Base-by-base conservation (phyloP, 768 basidiomycete species). In the Suillus ampliporus region DNA sequence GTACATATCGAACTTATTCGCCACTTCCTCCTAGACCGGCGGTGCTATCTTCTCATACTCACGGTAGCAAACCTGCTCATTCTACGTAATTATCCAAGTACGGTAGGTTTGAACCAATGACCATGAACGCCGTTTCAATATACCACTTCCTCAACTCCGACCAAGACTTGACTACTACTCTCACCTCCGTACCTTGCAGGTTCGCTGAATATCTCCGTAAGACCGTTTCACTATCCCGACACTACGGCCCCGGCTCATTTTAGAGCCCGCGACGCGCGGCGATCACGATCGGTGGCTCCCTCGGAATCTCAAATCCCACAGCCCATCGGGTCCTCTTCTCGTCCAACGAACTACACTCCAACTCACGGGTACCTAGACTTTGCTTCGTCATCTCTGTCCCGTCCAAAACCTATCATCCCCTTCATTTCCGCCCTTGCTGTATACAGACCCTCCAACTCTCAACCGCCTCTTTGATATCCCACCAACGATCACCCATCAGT, bases 81-180 rank as follows among this genome's bases (percentile, higher is more conserved):
- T n/a, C n/a, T n/a, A n/a, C n/a, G n/a, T n/a, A n/a, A n/a, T n/a
- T n/a, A n/a, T n/a, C 63, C 60, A 13, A 61, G 44, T 64, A 21
- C 6, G 63, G 63, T 37, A 60, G 59, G 31, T 23, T 7, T 23
- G 63, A 31, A 28, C 63, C 59, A 50, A 26, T 35, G 35, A n/a
- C n/a, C 43, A 54, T 61, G 67, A 68, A 70, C 69, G 69, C 69
- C 69, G 70, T 69, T 58, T 71, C 47, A 70, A 61, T 61, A n/a
- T 57, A 44, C 61, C 61, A 53, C 38, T 44, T 57, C 57, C 8
- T 31, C 57, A 65, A 65, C 64, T 65, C 64, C 60, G 61, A 65
- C 54, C n/a, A n/a, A n/a, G n/a, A n/a, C n/a, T n/a, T n/a, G n/a
- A n/a, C n/a, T n/a, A n/a, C n/a, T n/a, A n/a, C n/a, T n/a, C 46